Evolutionary conservation across 495 filamentous ascomycete genomes (phyloP).

Genomic region (Aspergillus homomorphus): DNA sequence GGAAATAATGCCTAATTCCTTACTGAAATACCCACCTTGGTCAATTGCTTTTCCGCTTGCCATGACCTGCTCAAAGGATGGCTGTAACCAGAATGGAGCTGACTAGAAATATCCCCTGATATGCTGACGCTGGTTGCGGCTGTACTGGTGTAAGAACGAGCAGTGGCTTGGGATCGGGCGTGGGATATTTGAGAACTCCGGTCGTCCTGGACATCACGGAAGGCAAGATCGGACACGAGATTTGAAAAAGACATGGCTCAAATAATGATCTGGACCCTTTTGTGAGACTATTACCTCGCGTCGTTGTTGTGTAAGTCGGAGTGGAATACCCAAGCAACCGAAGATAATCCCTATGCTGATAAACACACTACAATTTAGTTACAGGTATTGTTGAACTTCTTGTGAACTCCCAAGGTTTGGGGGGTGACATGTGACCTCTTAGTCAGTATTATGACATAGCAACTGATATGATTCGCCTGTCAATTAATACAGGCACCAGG

Average conservation of each 20-base stretch:
- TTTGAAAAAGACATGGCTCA: constrained; percentile 81
- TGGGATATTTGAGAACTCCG: constrained; percentile 68
- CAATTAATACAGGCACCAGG: constrained; percentile 1
- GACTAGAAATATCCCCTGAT: constrained; percentile 86
- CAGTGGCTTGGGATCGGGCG: constrained; percentile 62
- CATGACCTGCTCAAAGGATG: constrained; percentile 88
- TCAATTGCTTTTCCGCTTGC: constrained; percentile 96
- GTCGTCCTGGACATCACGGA: constrained; percentile 57
- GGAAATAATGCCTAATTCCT: constrained; percentile 1
- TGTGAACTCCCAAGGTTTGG: too few relatives aligned
- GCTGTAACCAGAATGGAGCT: constrained; percentile 91
- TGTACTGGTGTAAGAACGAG: constrained; percentile 81
- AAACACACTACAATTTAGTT: too few relatives aligned
- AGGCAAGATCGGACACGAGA: constrained; percentile 81
- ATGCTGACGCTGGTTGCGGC: constrained; percentile 93
- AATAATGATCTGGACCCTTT: neutral
- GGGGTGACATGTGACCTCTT: too few relatives aligned
- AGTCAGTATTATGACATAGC: neutral
- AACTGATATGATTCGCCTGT: neutral
- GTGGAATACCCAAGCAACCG: too few relatives aligned
- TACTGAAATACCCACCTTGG: constrained; percentile 63
- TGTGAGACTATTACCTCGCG: neutral
- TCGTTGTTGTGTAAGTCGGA: constrained; percentile 10
- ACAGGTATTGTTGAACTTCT: too few relatives aligned
- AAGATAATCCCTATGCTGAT: too few relatives aligned